Base-by-base conservation (phyloP, 176 grass and related monocot species). In the Bolboschoenus planiculmis region DNA sequence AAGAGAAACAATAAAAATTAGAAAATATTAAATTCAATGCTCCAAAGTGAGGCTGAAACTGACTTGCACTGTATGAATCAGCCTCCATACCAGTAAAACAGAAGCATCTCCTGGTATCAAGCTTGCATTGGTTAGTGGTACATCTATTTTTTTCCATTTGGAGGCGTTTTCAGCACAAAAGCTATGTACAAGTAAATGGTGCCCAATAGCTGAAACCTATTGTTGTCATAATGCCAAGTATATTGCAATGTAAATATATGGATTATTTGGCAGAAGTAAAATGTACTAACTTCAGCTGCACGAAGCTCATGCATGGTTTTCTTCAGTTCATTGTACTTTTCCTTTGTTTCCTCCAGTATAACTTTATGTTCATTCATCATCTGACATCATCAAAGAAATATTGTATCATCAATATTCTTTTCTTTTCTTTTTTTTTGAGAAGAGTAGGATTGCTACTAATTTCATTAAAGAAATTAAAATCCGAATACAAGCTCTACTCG, bases 281-380 rank as follows among this genome's bases (percentile, higher is more conserved):
- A 43, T 26, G 50, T 78, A 66, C 67, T 71, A 56, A 99, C 96
- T 87, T 99, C 96, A 0, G 84, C 79, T 60, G 90, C 87, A 68
- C 96, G 90, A 62, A 99, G 86, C 75, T 89, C 92, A 82, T 95
- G 89, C 92, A 99, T 87, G 53, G 78, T 87, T 87, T 93, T 95
- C 87, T 95, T 95, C 61, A 91, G 31, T 86, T 88, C 85, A 70
- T 90, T 99, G 56, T 88, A 99, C 23, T 99, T 83, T 74, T 74
- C 89, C 86, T 99, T 99, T 87, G 96, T 95, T 88, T 87, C 90
- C 76, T 93, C 90, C 44, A 99, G 86, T 47, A 88, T 84, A 80
- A 77, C 88, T 82, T 99, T 91, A 82, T 99, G 96, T 26, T 78
- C 66, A 78, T 99, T 89, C 66, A 99, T 93, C 58, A 93, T 70